Conservation (phyloP, 805 yeast genomes). For the Lipomyces yamadae region DNA sequence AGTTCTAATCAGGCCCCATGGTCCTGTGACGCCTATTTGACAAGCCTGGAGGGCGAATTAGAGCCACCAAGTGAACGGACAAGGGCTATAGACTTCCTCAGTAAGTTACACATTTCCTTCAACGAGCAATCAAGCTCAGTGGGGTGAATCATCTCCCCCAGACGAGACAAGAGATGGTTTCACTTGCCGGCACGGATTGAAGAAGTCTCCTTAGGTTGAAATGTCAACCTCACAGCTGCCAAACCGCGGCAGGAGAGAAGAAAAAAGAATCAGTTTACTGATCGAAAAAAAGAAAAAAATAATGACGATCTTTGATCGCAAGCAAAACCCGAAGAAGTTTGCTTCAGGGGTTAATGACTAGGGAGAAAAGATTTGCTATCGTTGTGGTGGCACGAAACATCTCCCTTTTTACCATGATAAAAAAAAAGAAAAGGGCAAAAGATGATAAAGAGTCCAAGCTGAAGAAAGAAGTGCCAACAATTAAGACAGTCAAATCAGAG, state of each 20-base stretch:
- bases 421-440: not conserved
- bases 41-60: not conserved
- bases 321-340: no score
- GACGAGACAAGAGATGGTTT: conserved; percentile 4
- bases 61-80: conserved; percentile 1
- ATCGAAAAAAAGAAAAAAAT: no score
- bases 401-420: not conserved
- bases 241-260: no score
- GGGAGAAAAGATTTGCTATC: not conserved
- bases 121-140: not conserved
- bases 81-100: not conserved
- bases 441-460: not conserved
- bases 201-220: no score
- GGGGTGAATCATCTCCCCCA: conserved; percentile 6
- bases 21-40: conserved; percentile 2
- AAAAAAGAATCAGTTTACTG: no score
- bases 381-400: not conserved
- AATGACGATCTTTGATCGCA: no score
- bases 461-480: not conserved
- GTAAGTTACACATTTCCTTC: not conserved
- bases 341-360: no score
- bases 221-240: no score
- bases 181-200: conserved; percentile 4
- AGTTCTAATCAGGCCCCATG: conserved; percentile 2
- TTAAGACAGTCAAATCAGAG: not conserved